Evolutionary conservation across 2,329 filamentous ascomycete genomes (phyloP).

Genomic region (Exophiala dermatitidis): DNA sequence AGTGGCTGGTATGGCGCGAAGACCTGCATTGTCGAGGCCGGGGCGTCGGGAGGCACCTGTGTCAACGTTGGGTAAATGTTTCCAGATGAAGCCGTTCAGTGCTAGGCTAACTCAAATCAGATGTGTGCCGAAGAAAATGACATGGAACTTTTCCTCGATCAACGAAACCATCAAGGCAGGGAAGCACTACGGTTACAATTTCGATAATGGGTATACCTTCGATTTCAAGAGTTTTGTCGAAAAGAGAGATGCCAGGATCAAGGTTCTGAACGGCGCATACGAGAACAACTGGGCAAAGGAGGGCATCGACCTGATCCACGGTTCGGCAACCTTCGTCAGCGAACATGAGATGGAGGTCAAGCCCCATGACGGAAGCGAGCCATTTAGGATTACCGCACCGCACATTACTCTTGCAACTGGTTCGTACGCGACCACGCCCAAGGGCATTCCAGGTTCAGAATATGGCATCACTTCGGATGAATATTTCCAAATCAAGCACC

Average conservation of each 20-base stretch:
- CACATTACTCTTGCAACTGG: constrained; percentile 46
- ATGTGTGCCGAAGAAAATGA: constrained; percentile 49
- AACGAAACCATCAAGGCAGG: constrained; percentile 42
- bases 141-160: constrained; percentile 46
- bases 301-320: constrained; percentile 46
- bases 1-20: constrained; percentile 48
- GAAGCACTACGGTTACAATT: constrained; percentile 44
- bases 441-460: constrained; percentile 40
- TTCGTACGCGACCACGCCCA: constrained; percentile 40
- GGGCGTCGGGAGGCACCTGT: constrained; percentile 44
- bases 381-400: constrained; percentile 37
- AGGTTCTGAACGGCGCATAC: constrained; percentile 42
- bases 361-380: constrained; percentile 37
- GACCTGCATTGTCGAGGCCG: constrained; percentile 46
- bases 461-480: constrained; percentile 47
- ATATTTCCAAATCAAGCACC: constrained; percentile 46
- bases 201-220: constrained; percentile 37
- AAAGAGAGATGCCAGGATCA: constrained; percentile 41
- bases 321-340: constrained; percentile 41
- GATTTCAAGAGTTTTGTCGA: constrained; percentile 45
- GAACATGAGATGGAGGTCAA: constrained; percentile 41
- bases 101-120: constrained; percentile 28
- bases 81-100: background rate
- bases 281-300: constrained; percentile 46
- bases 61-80: constrained; percentile 46